Conservation (phyloP, 306 rosid species). For the Sophora flavescens region DNA sequence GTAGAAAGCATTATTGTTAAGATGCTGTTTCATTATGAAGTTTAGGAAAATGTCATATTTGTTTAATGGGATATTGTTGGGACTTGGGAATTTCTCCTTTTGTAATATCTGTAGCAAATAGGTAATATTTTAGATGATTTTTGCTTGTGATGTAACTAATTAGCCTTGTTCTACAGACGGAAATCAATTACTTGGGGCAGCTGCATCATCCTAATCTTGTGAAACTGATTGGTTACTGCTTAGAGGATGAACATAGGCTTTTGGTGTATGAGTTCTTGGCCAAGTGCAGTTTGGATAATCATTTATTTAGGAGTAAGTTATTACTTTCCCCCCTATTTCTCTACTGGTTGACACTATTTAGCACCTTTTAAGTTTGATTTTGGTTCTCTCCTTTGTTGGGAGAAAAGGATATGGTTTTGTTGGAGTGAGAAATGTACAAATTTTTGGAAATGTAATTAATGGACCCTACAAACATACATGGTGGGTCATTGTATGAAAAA, state of each 20-base stretch:
- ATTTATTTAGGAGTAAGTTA: constrained; percentile 90
- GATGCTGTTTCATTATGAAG: constrained; percentile 22
- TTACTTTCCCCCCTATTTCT: constrained; percentile 36
- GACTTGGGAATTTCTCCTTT: constrained; percentile 20
- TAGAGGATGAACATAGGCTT: constrained; percentile 94
- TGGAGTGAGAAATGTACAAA: too few species aligned
- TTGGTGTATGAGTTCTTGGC: constrained; percentile 92
- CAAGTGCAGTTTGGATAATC: constrained; percentile 93
- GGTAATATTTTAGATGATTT: constrained; percentile 27
- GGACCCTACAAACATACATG: too few species aligned
- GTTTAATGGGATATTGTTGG: constrained; percentile 8
- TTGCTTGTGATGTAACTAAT: constrained; percentile 31
- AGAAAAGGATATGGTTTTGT: too few species aligned
- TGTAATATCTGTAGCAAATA: constrained; percentile 23
- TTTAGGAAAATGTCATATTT: constrained; percentile 26
- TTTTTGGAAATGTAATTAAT: too few species aligned
- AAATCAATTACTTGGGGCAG: constrained; percentile 93
- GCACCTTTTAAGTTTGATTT: neutral
- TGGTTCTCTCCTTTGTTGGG: too few species aligned
- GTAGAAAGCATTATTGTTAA: neutral
- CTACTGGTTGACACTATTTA: constrained; percentile 8
- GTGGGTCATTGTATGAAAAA: too few species aligned
- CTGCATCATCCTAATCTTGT: constrained; percentile 94
- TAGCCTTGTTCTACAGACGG: constrained; percentile 67
- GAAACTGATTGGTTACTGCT: constrained; percentile 90